Base-by-base conservation (phyloP, 768 basidiomycete species). In the Pholiota microspora region DNA sequence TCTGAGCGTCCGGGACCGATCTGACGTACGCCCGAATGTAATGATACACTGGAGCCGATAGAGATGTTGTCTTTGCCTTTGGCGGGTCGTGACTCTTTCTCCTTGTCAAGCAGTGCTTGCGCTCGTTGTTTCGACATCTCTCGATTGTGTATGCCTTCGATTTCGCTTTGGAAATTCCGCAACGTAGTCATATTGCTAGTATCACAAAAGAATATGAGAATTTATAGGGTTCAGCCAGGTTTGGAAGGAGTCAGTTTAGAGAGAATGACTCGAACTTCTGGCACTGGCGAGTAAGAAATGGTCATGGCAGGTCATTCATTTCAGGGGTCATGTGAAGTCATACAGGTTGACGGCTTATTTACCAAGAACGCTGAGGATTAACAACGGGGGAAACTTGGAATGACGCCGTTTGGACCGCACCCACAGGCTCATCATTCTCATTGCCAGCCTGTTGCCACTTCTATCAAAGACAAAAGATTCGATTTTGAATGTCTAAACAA, bases 121-220 rank as follows among this genome's bases (percentile, higher is more conserved):
- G 69, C 61, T 35, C 87, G 81, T 59, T 89, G 85, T 68, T 80
- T 89, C 27, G 77, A 71, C 42, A 82, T 71, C 69, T 90, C 88
- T 47, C 85, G 81, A 60, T 79, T 75, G 54, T 84, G 82, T 62
- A 91, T 87, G 59, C 88, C 82, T 57, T 91, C 85, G 57, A 92
- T 92, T 70, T 90, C 88, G 62, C 71, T 78, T 69, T 92, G 89
- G 62, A 87, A 86, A 13, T 77, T 78, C 34, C 81, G 79, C 60
- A 85, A 69, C 51, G 73, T 81, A 13, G 82, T 76, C 82, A 83
- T 83, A 53, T 68, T 57, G 36, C 40, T 52, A 51, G 28, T 28
- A 25, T 18, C 25, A 29, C 36, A 18, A 2, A 28, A 31, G 23
- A 27, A 35, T 42, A 35, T 29, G 38, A 32, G 40, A 25, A 46